A percentile compares a stretch with the other conserved stretches of the same genome.
Conservation (phyloP, 306 rosid species). For the Styphnolobium japonicum region DNA sequence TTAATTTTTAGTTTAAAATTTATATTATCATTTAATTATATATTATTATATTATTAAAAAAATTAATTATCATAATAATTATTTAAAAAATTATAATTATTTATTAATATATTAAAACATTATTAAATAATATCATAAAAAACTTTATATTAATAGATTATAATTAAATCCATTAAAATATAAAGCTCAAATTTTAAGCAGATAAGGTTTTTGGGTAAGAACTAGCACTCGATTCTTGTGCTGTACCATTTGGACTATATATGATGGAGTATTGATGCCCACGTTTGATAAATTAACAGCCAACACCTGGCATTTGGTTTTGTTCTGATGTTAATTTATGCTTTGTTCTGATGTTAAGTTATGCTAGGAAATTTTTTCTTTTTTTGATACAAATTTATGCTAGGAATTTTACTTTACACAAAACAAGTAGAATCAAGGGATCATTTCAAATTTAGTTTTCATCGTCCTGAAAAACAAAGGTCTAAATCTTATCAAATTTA, state of each 20-base stretch:
- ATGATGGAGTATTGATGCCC: background rate
- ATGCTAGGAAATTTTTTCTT: too few relatives aligned
- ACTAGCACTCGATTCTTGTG: constrained; percentile 15
- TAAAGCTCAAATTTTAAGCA: background rate
- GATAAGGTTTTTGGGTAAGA: constrained; percentile 13
- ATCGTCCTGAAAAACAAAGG: background rate
- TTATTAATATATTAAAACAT: too few relatives aligned
- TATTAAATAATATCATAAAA: too few relatives aligned
- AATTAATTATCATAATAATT: too few relatives aligned
- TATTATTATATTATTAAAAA: too few relatives aligned
- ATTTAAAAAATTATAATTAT: too few relatives aligned
- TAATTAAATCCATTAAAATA: too few relatives aligned
- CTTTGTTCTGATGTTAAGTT: too few relatives aligned
- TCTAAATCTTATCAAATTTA: background rate
- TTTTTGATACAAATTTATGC: too few relatives aligned
- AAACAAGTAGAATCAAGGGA: background rate
- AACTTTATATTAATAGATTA: too few relatives aligned
- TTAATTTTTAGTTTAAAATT: too few relatives aligned
- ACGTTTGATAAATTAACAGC: constrained; percentile 6
- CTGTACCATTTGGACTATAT: background rate
- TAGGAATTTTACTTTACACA: background rate
- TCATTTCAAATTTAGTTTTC: background rate
- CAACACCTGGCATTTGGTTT: background rate
- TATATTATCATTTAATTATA: too few relatives aligned
- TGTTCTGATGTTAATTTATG: background rate